These are phyloP conservation scores for Phytopythium oedochilum DNA, from an alignment of 352 stramenopile genomes.

Conservation along the genomic window DNA sequence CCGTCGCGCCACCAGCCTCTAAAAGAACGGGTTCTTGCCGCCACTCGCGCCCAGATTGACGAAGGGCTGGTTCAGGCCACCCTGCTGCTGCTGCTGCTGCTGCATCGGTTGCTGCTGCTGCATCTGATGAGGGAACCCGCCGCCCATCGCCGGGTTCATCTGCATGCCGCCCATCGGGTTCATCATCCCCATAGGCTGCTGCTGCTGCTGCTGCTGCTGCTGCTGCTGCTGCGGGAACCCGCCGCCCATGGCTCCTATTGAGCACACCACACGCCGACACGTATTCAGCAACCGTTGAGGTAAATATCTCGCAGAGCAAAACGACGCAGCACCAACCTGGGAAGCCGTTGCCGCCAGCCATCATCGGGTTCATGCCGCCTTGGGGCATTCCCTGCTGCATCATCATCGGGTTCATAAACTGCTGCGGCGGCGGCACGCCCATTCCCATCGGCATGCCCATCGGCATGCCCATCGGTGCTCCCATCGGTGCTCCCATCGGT, in stretches of 20 bases:
- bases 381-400: slow-evolving; percentile 33
- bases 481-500: slow-evolving; percentile 12
- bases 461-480: slow-evolving; percentile 17
- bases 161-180: slow-evolving; percentile 53
- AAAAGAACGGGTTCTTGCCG: slow-evolving; percentile 46
- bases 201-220: slow-evolving; percentile 22
- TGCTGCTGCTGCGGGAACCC: slow-evolving; percentile 41
- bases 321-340: slow-evolving; percentile 28
- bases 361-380: slow-evolving; percentile 47
- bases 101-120: slow-evolving; percentile 12
- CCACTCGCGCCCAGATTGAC: slow-evolving; percentile 54
- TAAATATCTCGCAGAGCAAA: slow-evolving; percentile 1
- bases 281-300: background rate
- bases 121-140: slow-evolving; percentile 3
- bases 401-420: slow-evolving; percentile 37
- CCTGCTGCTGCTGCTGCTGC: slow-evolving; percentile 33
- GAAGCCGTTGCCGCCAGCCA: slow-evolving; percentile 32
- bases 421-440: slow-evolving; percentile 14
- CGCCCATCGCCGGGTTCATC: slow-evolving; percentile 23
- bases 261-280: slow-evolving; percentile 16
- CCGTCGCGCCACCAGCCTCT: background rate
- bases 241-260: slow-evolving; percentile 30
- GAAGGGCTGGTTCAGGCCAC: slow-evolving; percentile 71
- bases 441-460: slow-evolving; percentile 33
- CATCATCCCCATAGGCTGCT: slow-evolving; percentile 58